Percentiles rank a stretch among this genome's conserved stretches.
These are phyloP conservation scores for Rhododendron ferrugineum DNA, from an alignment of 148 eudicot species.

Conservation along the genomic window DNA sequence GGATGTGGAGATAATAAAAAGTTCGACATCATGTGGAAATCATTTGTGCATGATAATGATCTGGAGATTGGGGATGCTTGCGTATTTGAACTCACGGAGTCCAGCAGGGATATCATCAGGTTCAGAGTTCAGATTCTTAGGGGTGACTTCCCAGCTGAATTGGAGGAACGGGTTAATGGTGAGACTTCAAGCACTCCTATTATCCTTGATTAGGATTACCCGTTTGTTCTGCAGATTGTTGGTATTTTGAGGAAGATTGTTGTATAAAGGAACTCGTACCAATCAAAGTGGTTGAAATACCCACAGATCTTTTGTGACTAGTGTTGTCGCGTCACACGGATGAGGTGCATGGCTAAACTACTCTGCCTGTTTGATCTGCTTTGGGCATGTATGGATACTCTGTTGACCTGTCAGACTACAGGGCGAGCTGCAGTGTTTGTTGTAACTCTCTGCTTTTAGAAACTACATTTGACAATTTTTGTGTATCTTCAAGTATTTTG, in stretches of 20 bases:
- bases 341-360: not conserved
- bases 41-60: slow-evolving; percentile 30
- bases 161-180: slow-evolving; percentile 4
- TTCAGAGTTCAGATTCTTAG: slow-evolving; percentile 44
- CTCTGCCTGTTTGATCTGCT: not conserved
- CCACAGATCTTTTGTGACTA: not conserved
- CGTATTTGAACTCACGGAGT: slow-evolving; percentile 37
- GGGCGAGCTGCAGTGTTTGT: not conserved
- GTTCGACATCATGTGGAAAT: slow-evolving; percentile 25
- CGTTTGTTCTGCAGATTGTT: not conserved
- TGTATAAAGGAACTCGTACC: not conserved
- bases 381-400: not conserved
- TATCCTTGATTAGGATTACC: not conserved
- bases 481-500: not conserved
- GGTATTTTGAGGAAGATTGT: not conserved
- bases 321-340: not conserved
- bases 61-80: slow-evolving; percentile 40
- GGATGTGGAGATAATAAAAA: slow-evolving; percentile 10
- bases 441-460: not conserved
- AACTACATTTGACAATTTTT: not conserved
- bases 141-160: slow-evolving; percentile 26
- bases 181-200: slow-evolving; percentile 7
- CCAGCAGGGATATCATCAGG: not conserved
- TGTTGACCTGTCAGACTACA: not conserved
- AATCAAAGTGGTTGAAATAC: not conserved